These are phyloP conservation scores for Alternaria arborescens DNA, from an alignment of 2,329 filamentous ascomycete genomes.

Conservation along the genomic window DNA sequence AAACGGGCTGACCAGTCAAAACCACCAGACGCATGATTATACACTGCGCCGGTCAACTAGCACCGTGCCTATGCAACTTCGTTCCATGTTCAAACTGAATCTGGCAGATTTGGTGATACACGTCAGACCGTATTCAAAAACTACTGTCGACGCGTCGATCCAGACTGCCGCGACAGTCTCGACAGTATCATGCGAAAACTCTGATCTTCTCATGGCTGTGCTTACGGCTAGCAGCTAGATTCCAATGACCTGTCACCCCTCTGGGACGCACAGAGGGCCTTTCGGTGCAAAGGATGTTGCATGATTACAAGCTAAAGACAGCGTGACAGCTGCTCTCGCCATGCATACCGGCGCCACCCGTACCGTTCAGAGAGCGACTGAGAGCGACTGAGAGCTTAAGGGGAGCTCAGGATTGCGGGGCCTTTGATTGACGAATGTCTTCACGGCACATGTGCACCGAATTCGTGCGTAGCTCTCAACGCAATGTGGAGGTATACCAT, in stretches of 20 bases:
- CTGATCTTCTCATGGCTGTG: neutral
- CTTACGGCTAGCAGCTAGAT: neutral
- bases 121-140: constrained; percentile 11
- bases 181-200: neutral
- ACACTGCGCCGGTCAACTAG: neutral
- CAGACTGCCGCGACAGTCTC: neutral
- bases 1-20: constrained; percentile 7
- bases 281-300: constrained; percentile 6
- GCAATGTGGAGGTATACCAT: neutral
- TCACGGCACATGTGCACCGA: neutral
- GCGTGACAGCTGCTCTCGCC: neutral
- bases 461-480: neutral
- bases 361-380: neutral
- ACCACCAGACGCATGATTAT: neutral
- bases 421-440: neutral
- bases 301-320: neutral
- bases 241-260: neutral
- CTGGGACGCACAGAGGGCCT: neutral
- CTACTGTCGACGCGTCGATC: neutral
- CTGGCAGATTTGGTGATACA: constrained; percentile 2
- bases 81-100: neutral
- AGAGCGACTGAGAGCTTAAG: neutral
- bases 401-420: neutral
- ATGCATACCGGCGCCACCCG: constrained; percentile 9
- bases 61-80: neutral